A percentile compares a stretch with the other conserved stretches of the same genome.
Conservation (phyloP, 2,329 filamentous ascomycete species). For the Talaromyces sp. region DNA sequence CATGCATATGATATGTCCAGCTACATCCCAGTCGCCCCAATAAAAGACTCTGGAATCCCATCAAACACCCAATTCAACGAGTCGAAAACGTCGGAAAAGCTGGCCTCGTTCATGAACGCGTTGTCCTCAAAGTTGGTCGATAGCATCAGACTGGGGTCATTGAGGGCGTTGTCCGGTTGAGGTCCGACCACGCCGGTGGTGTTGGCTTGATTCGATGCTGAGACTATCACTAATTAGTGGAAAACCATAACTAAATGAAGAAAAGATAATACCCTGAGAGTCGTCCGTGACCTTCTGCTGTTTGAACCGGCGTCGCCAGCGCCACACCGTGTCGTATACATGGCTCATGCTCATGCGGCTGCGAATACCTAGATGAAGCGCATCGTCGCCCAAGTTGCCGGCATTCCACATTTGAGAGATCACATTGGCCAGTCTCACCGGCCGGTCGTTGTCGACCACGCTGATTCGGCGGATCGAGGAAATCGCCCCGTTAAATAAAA, state of each 20-base stretch:
- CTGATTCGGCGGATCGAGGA: slow-evolving; percentile 56
- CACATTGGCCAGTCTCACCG: slow-evolving; percentile 59
- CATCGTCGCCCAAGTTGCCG: slow-evolving; percentile 31
- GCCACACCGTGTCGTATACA: slow-evolving; percentile 63
- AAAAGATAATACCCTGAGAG: slow-evolving; percentile 55
- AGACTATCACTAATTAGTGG: slow-evolving; percentile 14
- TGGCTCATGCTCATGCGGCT: slow-evolving; percentile 63
- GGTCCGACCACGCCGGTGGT: slow-evolving; percentile 23
- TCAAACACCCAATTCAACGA: slow-evolving; percentile 91
- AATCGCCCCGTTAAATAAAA: slow-evolving; percentile 55
- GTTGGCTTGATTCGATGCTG: slow-evolving; percentile 33
- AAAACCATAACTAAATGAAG: slow-evolving; percentile 10
- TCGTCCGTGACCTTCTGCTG: slow-evolving; percentile 57
- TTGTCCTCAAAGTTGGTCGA: slow-evolving; percentile 32
- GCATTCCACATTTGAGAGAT: slow-evolving; percentile 61
- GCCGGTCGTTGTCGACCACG: slow-evolving; percentile 58
- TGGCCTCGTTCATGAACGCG: slow-evolving; percentile 37
- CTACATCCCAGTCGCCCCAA: slow-evolving; percentile 32
- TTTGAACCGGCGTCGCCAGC: slow-evolving; percentile 62
- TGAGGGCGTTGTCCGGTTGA: slow-evolving; percentile 27
- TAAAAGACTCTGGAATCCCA: slow-evolving; percentile 64
- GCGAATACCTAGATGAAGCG: slow-evolving; percentile 57
- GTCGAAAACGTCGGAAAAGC: slow-evolving; percentile 74
- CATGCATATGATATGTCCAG: not conserved
- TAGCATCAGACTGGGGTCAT: slow-evolving; percentile 28